Conservation (phyloP, 495 filamentous ascomycete genomes). For the Neohortaea acidophila region DNA sequence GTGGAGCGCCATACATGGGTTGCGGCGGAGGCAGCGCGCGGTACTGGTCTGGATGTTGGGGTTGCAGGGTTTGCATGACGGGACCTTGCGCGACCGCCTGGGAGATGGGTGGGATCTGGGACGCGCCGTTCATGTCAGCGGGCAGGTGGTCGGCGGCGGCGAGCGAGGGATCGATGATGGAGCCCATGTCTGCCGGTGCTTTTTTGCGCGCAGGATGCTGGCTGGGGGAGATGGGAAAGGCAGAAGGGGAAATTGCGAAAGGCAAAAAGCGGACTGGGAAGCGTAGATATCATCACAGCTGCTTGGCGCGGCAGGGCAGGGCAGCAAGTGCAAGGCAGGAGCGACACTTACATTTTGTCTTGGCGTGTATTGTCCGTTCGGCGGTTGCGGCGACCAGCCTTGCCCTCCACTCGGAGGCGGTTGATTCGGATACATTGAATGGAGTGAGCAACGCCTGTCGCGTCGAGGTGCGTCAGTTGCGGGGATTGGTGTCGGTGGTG, state of each 20-base stretch:
- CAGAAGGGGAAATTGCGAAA: conserved; percentile 3
- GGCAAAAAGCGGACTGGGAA: conserved; percentile 4
- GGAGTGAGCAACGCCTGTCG: too few species aligned
- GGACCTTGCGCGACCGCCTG: conserved; percentile 22
- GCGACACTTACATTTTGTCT: conserved; percentile 12
- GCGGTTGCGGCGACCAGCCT: conserved; percentile 18
- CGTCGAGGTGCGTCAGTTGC: too few species aligned
- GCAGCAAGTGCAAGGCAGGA: not conserved
- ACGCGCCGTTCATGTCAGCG: conserved; percentile 3
- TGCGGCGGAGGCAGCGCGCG: conserved; percentile 17
- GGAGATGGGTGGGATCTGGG: conserved; percentile 14
- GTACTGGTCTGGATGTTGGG: conserved; percentile 20
- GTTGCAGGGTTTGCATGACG: conserved; percentile 19
- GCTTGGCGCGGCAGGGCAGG: conserved; percentile 8
- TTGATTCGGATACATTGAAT: not conserved
- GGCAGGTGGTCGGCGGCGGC: conserved; percentile 3
- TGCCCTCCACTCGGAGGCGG: not conserved
- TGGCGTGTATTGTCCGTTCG: conserved; percentile 19
- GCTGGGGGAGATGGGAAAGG: conserved; percentile 1
- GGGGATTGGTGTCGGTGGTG: too few species aligned
- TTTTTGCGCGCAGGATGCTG: too few species aligned
- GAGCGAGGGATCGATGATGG: conserved; percentile 15
- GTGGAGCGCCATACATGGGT: conserved; percentile 18
- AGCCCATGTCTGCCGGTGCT: conserved; percentile 4
- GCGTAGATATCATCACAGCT: conserved; percentile 9